These are phyloP conservation scores for Afroboletus lepidellus DNA, from an alignment of 1,284 basidiomycete genomes.

Conservation along the genomic window DNA sequence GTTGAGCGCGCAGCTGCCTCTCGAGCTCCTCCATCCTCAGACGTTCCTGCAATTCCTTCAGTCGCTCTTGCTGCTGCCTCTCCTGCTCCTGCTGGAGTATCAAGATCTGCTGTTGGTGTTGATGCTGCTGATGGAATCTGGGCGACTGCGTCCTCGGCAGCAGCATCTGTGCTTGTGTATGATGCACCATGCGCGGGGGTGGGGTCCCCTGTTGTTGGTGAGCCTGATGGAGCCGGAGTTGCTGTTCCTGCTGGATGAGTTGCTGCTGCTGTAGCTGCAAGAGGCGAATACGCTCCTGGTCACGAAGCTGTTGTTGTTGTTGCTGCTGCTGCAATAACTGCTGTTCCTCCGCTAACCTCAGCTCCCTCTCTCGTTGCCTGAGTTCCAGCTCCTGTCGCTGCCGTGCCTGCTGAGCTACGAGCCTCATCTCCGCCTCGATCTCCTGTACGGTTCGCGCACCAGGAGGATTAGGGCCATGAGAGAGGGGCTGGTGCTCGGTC, in stretches of 20 bases:
- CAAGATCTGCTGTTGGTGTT: conserved; percentile 65
- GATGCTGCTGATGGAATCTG: conserved; percentile 64
- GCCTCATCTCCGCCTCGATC: conserved; percentile 89
- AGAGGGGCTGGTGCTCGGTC: conserved; percentile 33
- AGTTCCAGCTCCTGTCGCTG: conserved; percentile 38
- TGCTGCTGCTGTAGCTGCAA: conserved; percentile 41
- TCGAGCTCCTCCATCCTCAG: conserved; percentile 60
- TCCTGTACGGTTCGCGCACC: conserved; percentile 84
- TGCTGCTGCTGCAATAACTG: conserved; percentile 38
- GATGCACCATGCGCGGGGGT: conserved; percentile 58
- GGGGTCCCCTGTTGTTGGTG: conserved; percentile 54
- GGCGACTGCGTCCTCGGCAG: conserved; percentile 70
- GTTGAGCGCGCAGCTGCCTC: conserved; percentile 52
- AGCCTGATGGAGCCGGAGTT: conserved; percentile 39
- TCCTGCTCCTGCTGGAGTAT: conserved; percentile 60
- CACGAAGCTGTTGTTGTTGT: conserved; percentile 39
- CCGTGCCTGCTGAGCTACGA: conserved; percentile 48
- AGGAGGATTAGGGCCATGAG: conserved; percentile 37
- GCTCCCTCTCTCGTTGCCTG: conserved; percentile 35
- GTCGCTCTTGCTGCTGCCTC: conserved; percentile 43
- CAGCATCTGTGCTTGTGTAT: conserved; percentile 39
- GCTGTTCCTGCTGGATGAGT: conserved; percentile 36
- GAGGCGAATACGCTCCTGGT: conserved; percentile 40
- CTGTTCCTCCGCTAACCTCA: conserved; percentile 40
- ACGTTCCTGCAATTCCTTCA: conserved; percentile 58